phyloP scores from a whole-genome alignment of 768 basidiomycete species.

The Gloeopeniophorella convolvens region DNA sequence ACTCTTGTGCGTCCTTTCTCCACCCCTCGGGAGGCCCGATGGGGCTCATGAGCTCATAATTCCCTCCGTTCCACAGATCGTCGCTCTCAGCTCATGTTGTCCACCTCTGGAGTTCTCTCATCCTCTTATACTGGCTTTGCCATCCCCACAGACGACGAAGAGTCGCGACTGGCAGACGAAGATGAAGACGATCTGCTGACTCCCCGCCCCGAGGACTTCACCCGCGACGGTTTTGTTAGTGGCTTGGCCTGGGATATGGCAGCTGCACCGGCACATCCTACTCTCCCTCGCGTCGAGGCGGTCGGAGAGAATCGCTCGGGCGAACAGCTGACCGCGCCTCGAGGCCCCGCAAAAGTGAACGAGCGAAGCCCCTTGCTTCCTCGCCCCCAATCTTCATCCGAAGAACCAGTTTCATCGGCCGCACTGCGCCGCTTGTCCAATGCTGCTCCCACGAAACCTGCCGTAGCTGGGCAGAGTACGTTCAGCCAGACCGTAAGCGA shows the following conservation, averaged over 20 bases:
- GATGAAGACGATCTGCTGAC: conserved; percentile 6
- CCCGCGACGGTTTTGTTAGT: neutral
- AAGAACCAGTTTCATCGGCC: neutral
- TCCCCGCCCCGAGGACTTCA: neutral
- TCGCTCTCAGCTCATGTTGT: conserved; percentile 14
- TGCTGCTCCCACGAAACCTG: neutral
- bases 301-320: neutral
- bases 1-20: conserved; percentile 3
- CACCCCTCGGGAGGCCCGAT: neutral
- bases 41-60: neutral
- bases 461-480: conserved; percentile 18
- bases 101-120: conserved; percentile 2
- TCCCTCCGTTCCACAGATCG: conserved; percentile 10
- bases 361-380: conserved; percentile 13
- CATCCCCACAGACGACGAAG: neutral
- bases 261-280: conserved; percentile 2
- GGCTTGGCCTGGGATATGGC: conserved; percentile 8
- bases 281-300: too few species aligned
- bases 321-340: neutral
- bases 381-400: neutral
- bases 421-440: neutral
- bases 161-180: neutral
- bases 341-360: neutral
- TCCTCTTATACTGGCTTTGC: neutral
- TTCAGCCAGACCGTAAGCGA: conserved; percentile 23